Evolutionary conservation across 2,329 filamentous ascomycete genomes (phyloP).

Genomic region (Ophiosphaerella herpotricha): DNA sequence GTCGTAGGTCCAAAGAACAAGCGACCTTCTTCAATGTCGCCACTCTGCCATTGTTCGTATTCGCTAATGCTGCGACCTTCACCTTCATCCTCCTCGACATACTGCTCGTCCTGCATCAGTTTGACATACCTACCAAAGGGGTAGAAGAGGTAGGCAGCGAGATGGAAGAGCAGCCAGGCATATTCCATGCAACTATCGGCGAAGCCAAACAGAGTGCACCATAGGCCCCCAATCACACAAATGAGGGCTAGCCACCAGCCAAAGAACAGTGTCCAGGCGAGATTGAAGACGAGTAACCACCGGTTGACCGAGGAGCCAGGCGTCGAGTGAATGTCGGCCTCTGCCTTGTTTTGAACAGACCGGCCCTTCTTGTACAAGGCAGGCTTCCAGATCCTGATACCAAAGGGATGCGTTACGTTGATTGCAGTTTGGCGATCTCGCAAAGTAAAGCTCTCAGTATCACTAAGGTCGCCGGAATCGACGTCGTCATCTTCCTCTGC

Average conservation of each 20-base stretch:
- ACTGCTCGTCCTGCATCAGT: constrained; percentile 90
- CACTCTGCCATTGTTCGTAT: constrained; percentile 98
- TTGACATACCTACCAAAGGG: constrained; percentile 97
- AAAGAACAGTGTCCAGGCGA: constrained; percentile 87
- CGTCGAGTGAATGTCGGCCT: constrained; percentile 94
- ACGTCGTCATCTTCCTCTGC: constrained; percentile 60
- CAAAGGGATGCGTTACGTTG: constrained; percentile 98
- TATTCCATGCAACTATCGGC: constrained; percentile 82
- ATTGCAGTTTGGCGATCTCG: constrained; percentile 97
- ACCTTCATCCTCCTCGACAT: constrained; percentile 90
- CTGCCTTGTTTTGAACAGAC: constrained; percentile 93
- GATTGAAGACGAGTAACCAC: constrained; percentile 86
- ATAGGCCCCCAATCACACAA: constrained; percentile 71
- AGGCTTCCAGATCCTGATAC: constrained; percentile 98
- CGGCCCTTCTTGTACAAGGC: constrained; percentile 97
- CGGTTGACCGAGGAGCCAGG: constrained; percentile 84
- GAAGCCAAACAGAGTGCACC: constrained; percentile 80
- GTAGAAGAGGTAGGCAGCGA: constrained; percentile 88
- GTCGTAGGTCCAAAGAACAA: constrained; percentile 89
- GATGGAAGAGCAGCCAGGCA: constrained; percentile 79
- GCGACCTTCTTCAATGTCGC: constrained; percentile 91
- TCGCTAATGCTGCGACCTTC: constrained; percentile 97
- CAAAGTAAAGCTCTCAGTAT: constrained; percentile 95
- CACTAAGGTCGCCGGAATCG: constrained; percentile 76
- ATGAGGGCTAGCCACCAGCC: constrained; percentile 93